Evolutionary conservation across 164 flowering plant genomes (phyloP), one percentile per base, ranked within the genome.

Genomic region (Kingdonia uniflora): DNA sequence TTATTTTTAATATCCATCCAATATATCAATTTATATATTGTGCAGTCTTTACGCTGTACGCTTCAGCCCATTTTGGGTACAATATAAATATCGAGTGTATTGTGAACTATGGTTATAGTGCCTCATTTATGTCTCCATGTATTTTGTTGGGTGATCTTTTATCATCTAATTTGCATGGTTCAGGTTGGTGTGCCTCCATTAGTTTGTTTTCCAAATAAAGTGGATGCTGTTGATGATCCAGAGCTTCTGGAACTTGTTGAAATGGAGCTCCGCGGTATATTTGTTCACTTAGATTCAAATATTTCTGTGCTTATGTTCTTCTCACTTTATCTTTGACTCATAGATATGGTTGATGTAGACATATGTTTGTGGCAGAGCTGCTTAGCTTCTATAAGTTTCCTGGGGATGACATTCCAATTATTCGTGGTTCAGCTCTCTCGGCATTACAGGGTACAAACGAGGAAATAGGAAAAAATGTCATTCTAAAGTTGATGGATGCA

Each of bases 101-200:
- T 58, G 63, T 88, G 15, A 88, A 92, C 52, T 85, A 92, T 76
- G 94, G n/a, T 88, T 62, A 96, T 88, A 70, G 87, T 78, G 49
- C 82, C 82, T 63, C 89, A 84, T 68, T 95, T 88, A 29, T 29
- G 35, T 29, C 35, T 69, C 82, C 82, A 48, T 88, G n/a, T n/a
- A n/a, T n/a, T n/a, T n/a, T n/a, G n/a, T n/a, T n/a, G 8, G 35
- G 8, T 29, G 8, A 29, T 29, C 8, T n/a, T 29, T 29, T 4
- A 29, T 8, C 35, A 29, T 8, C 35, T 29, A 29, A 29, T 29
- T 29, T 29, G 4, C 35, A 29, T 29, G 35, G 4, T 29, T 3
- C 72, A 94, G 99, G 99, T 89, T 47, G 97, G 97, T 65, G 99
- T 92, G 47, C 97, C 97, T 53, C 86, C 99, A 52, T 69, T 92